Evolutionary conservation across 306 rosid genomes (phyloP).

Genomic region (Ammopiptanthus mongolicus): DNA sequence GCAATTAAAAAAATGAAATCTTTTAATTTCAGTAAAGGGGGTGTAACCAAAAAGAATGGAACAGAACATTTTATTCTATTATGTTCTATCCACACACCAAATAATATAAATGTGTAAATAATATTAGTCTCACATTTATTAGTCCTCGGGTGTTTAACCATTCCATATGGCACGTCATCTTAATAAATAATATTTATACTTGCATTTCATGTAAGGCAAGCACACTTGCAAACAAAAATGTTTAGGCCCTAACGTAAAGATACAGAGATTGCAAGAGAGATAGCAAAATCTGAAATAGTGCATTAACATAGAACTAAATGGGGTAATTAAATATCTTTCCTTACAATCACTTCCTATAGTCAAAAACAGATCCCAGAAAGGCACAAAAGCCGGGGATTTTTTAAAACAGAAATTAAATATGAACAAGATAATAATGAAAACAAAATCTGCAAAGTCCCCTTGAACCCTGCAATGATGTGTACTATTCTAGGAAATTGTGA

Average conservation of each 20-base stretch:
- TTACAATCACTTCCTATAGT: constrained; percentile 1
- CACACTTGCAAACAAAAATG: not conserved
- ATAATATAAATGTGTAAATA: no score
- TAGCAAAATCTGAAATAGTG: not conserved
- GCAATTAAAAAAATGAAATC: no score
- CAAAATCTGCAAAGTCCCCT: constrained; percentile 29
- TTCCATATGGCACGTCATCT: no score
- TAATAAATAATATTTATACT: no score
- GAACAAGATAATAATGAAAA: constrained; percentile 6
- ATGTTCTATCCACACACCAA: no score
- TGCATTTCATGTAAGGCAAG: not conserved
- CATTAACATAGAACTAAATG: not conserved
- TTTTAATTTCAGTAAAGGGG: no score
- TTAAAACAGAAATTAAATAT: constrained; percentile 13
- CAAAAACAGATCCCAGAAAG: constrained; percentile 6
- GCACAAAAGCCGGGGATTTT: not conserved
- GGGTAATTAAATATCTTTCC: not conserved
- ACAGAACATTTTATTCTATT: no score
- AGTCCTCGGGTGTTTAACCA: no score
- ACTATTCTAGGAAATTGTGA: constrained; percentile 22
- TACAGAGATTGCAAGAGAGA: not conserved
- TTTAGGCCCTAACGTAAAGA: not conserved
- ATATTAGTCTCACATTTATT: no score
- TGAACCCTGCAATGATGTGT: constrained; percentile 11
- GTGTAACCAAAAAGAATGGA: no score